Conservation (phyloP, 768 basidiomycete species). For the Kwoniella dendrophila region DNA sequence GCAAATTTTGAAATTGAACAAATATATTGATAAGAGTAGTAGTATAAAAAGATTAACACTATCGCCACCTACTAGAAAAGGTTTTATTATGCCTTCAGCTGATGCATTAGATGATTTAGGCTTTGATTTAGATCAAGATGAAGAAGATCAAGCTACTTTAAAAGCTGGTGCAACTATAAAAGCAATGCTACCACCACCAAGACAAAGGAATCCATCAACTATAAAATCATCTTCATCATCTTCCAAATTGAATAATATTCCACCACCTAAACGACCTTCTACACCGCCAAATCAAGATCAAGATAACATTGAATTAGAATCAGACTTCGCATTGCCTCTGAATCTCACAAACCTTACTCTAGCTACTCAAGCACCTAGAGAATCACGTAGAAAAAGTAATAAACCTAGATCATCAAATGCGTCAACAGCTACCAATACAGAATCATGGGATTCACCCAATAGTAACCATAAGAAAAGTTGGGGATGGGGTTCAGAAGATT, state of each 20-base stretch:
- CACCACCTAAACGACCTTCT: background rate
- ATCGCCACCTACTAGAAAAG: slow-evolving; percentile 21
- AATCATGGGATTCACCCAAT: slow-evolving; percentile 41
- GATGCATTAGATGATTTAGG: slow-evolving; percentile 38
- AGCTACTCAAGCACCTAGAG: slow-evolving; percentile 26
- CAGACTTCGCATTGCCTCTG: slow-evolving; percentile 48
- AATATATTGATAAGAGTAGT: too few species aligned
- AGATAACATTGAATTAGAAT: slow-evolving; percentile 32
- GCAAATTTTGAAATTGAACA: too few species aligned
- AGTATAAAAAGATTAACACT: slow-evolving; percentile 19
- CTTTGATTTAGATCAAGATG: slow-evolving; percentile 27
- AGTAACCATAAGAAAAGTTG: slow-evolving; percentile 22
- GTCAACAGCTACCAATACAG: slow-evolving; percentile 25
- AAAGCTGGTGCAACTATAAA: slow-evolving; percentile 53
- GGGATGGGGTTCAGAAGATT: slow-evolving; percentile 36
- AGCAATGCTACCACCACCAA: slow-evolving; percentile 44
- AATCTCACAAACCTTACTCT: slow-evolving; percentile 49
- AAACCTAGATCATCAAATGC: slow-evolving; percentile 26
- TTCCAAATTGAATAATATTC: background rate
- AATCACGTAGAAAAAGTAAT: slow-evolving; percentile 1
- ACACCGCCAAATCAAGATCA: slow-evolving; percentile 20
- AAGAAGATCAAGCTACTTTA: slow-evolving; percentile 43
- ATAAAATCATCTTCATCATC: slow-evolving; percentile 2
- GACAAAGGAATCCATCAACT: background rate
- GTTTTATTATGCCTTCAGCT: slow-evolving; percentile 24